Conservation (phyloP, 345 rosid genomes). For the Ailanthus altissimus region DNA sequence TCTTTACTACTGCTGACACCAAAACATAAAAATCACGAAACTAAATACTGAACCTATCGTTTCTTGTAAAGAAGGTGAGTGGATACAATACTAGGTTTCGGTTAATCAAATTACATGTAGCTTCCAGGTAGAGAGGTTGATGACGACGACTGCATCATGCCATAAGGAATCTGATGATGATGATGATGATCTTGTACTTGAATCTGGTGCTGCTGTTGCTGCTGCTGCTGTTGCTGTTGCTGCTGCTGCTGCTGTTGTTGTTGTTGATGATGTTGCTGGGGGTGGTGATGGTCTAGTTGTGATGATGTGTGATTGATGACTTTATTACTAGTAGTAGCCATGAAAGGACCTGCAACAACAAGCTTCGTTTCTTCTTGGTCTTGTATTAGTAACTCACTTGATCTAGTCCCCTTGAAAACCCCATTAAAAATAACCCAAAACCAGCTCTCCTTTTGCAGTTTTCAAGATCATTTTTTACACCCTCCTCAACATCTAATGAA, state of each 20-base stretch:
- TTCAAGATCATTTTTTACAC: conserved; percentile 33
- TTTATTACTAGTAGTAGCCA: conserved; percentile 43
- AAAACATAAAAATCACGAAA: not conserved
- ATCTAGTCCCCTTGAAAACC: conserved; percentile 28
- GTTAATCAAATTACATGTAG: conserved; percentile 57
- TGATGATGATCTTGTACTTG: conserved; percentile 39
- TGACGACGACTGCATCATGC: conserved; percentile 50
- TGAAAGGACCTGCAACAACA: conserved; percentile 31
- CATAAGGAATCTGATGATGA: conserved; percentile 53
- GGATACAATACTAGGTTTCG: not conserved
- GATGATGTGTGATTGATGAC: conserved; percentile 34
- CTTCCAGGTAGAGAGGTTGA: conserved; percentile 53
- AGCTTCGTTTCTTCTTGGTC: conserved; percentile 1
- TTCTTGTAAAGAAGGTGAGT: not conserved
- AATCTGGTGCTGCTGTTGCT: conserved; percentile 26
- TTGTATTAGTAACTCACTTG: conserved; percentile 12
- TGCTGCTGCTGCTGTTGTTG: conserved; percentile 24
- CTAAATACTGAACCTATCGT: not conserved
- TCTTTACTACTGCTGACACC: conserved; percentile 40
- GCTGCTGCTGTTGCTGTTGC: conserved; percentile 26
- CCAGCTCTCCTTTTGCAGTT: conserved; percentile 28
- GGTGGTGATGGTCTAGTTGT: conserved; percentile 40
- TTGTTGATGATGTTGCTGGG: conserved; percentile 28
- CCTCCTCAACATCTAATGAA: conserved; percentile 17
- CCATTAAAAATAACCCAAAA: conserved; percentile 43